Evolutionary conservation across 2,329 filamentous ascomycete species (phyloP), one percentile per base, ranked within the genome.

Genomic region (Dactylellina leptospora): DNA sequence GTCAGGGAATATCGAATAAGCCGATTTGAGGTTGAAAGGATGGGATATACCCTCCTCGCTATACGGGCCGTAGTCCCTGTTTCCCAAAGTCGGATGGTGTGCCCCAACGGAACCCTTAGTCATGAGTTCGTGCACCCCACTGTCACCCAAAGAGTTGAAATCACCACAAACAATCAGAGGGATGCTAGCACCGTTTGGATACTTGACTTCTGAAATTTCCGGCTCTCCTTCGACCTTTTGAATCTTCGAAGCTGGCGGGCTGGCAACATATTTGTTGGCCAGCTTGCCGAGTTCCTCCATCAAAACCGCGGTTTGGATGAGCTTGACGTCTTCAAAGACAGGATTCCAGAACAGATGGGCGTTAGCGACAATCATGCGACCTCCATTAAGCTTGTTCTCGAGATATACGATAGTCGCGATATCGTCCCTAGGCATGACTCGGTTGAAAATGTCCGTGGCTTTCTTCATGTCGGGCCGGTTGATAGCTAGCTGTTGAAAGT

Each of bases 351-450:
- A 96, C 56, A 97, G 84, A 82, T 99, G 95, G 3, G 91, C 91
- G 78, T 97, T 97, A 75, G 92, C 92, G 33, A 97, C 88, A 74
- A 99, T 96, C 77, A 97, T 83, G 63, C 95, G 88, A 11, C 92
- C 88, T n/a, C 95, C 95, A 0, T 93, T 97, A 72, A 86, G 83
- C 36, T 93, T 87, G 77, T 96, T 97, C 80, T 99, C 95, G 74
- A 99, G 87, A 82, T 97, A 96, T 62, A 90, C 88, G 50, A 96
- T 87, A 50, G 96, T 89, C 13, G 90, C 95, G 80, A 99, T 96
- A 79, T 97, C 93, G 83, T 99, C 95, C 81, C 95, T 92, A 73
- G 93, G 93, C 95, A 97, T 97, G 72, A 99, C 90, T 25, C 95
- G 90, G 80, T 99, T 99, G 85, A 96, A 97, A 64, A 97, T 93